Evolutionary conservation across 176 grass and related monocot species (phyloP).

Genomic region (Elymus sibiricus): DNA sequence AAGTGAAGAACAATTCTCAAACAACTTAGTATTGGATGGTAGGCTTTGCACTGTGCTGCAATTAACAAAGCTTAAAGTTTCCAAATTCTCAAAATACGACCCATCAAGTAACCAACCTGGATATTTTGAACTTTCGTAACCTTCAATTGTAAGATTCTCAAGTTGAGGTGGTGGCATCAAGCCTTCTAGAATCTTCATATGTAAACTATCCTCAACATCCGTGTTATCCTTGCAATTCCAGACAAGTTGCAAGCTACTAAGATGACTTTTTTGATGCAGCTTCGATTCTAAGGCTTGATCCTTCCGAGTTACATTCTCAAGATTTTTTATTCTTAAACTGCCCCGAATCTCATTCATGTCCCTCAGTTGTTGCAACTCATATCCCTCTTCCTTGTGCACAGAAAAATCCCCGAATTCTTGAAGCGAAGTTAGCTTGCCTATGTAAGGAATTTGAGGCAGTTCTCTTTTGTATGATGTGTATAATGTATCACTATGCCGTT

Average conservation of each 20-base stretch:
- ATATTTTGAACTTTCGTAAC: background rate
- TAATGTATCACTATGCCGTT: background rate
- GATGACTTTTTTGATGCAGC: background rate
- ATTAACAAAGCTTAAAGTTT: background rate
- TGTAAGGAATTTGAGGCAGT: background rate
- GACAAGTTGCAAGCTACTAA: accelerated
- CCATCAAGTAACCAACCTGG: constrained; percentile 2
- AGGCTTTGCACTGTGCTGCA: background rate
- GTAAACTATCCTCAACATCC: background rate
- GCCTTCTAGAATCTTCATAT: background rate
- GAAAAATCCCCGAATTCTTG: background rate
- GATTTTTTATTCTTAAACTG: too few species aligned
- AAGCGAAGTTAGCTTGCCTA: constrained; percentile 13
- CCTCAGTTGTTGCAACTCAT: too few species aligned
- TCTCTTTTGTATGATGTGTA: accelerated
- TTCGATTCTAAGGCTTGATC: background rate
- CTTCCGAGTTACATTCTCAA: constrained; percentile 2
- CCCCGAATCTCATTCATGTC: too few species aligned
- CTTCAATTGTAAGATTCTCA: accelerated
- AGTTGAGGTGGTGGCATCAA: background rate
- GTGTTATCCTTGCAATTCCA: background rate
- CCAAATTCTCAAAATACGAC: background rate
- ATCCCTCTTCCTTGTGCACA: background rate
- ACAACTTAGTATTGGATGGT: background rate
- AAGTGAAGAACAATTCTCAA: background rate